Conservation (phyloP, 768 basidiomycete genomes). For the Suillus cothurnatus region DNA sequence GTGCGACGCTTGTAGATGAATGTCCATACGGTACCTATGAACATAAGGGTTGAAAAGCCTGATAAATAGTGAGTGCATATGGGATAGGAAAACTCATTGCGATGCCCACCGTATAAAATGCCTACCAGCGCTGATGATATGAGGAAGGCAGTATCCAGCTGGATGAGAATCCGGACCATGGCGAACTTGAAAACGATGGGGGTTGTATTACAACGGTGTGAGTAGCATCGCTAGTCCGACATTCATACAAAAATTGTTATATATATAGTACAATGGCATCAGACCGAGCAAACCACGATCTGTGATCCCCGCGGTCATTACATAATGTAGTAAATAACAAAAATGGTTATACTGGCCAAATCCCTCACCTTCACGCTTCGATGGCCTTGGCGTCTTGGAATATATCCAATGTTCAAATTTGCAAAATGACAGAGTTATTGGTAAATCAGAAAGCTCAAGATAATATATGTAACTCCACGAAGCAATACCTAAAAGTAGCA, state of each 20-base stretch:
- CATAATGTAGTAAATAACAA: no score
- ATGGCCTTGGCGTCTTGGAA: no score
- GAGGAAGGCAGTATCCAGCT: slow-evolving; percentile 16
- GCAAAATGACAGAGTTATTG: neutral
- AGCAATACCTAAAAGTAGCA: neutral
- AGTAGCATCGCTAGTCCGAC: neutral
- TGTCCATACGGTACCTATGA: slow-evolving; percentile 30
- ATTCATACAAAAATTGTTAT: neutral
- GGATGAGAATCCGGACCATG: neutral
- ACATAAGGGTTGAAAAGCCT: slow-evolving; percentile 41
- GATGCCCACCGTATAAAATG: slow-evolving; percentile 18
- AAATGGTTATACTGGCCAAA: no score
- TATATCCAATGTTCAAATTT: no score
- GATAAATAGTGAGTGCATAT: neutral
- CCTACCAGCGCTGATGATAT: slow-evolving; percentile 20
- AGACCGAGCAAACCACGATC: no score
- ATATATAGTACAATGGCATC: no score
- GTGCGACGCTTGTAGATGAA: slow-evolving; percentile 14
- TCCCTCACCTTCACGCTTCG: no score
- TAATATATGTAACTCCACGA: neutral
- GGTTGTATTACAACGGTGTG: neutral
- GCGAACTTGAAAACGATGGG: neutral
- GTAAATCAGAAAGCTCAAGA: no score
- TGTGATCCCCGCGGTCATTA: no score
- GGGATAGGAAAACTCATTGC: no score